Evolutionary conservation across 1,139 yeast species (phyloP).

Genomic region (Zygotorulaspora mrakii): DNA sequence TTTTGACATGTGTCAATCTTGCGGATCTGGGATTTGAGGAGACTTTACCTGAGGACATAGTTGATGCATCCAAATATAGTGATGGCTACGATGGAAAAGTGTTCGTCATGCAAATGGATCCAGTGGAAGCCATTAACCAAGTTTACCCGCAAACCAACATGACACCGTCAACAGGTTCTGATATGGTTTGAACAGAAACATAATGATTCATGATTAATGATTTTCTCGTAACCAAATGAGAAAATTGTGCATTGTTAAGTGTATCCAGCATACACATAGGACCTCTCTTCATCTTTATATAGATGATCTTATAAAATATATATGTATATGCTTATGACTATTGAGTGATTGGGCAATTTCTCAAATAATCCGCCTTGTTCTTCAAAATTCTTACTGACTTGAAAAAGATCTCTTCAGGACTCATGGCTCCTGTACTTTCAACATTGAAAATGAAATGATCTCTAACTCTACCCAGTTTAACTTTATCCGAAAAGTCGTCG

Average conservation of each 20-base stretch:
- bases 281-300: slow-evolving; percentile 2
- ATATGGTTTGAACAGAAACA: slow-evolving; percentile 6
- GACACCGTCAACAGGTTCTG: slow-evolving; percentile 11
- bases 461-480: slow-evolving; percentile 83
- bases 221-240: slow-evolving; percentile 1
- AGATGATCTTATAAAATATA: slow-evolving; percentile 2
- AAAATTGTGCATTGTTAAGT: slow-evolving; percentile 1
- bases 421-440: slow-evolving; percentile 95
- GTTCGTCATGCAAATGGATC: slow-evolving; percentile 35
- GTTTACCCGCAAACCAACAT: slow-evolving; percentile 16
- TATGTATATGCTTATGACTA: slow-evolving; percentile 27
- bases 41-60: slow-evolving; percentile 11
- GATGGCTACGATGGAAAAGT: slow-evolving; percentile 44
- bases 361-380: slow-evolving; percentile 79
- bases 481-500: slow-evolving; percentile 83
- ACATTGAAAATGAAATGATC: slow-evolving; percentile 92
- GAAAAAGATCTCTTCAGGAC: slow-evolving; percentile 91
- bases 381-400: slow-evolving; percentile 81
- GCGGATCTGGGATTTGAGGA: slow-evolving; percentile 29
- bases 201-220: background rate
- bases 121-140: slow-evolving; percentile 28
- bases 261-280: slow-evolving; percentile 13
- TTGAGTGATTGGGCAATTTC: slow-evolving; percentile 72
- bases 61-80: slow-evolving; percentile 6
- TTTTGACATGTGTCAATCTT: slow-evolving; percentile 37